Conservation (phyloP, 2,329 filamentous ascomycete genomes). For the Sporothrix pseudoabietina region DNA sequence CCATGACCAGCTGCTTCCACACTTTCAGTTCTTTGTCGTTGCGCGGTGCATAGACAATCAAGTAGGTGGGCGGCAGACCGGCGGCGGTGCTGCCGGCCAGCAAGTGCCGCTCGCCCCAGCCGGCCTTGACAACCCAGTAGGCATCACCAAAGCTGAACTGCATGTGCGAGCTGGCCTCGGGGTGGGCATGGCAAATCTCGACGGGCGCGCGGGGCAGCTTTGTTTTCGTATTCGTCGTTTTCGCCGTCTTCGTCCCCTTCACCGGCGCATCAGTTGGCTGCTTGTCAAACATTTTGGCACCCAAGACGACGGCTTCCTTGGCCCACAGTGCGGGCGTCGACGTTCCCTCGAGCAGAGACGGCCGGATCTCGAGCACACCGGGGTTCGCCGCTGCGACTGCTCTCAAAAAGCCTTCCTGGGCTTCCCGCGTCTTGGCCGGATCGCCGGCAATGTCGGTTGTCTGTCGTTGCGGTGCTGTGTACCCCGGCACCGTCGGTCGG, state of each 20-base stretch:
- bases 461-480: slow-evolving; percentile 47
- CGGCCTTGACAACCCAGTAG: slow-evolving; percentile 40
- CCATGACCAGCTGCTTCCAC: slow-evolving; percentile 38
- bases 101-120: slow-evolving; percentile 48
- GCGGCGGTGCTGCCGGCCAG: slow-evolving; percentile 40
- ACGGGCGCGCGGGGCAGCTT: slow-evolving; percentile 35
- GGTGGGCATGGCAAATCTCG: slow-evolving; percentile 46
- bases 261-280: not conserved
- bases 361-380: slow-evolving; percentile 36
- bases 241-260: not conserved
- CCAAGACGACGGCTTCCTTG: not conserved
- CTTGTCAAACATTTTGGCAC: slow-evolving; percentile 25
- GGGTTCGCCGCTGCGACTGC: slow-evolving; percentile 38
- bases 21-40: slow-evolving; percentile 43
- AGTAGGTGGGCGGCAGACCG: slow-evolving; percentile 43
- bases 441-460: slow-evolving; percentile 35
- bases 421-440: not conserved
- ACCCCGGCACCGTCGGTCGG: slow-evolving; percentile 42
- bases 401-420: not conserved
- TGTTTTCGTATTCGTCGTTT: not conserved
- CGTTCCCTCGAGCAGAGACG: slow-evolving; percentile 42
- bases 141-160: slow-evolving; percentile 46
- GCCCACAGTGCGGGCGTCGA: slow-evolving; percentile 40
- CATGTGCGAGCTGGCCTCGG: slow-evolving; percentile 46
- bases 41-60: slow-evolving; percentile 48